These are phyloP conservation scores for Nepenthes alata DNA, from an alignment of 179 eudicot species.

Conservation along the genomic window DNA sequence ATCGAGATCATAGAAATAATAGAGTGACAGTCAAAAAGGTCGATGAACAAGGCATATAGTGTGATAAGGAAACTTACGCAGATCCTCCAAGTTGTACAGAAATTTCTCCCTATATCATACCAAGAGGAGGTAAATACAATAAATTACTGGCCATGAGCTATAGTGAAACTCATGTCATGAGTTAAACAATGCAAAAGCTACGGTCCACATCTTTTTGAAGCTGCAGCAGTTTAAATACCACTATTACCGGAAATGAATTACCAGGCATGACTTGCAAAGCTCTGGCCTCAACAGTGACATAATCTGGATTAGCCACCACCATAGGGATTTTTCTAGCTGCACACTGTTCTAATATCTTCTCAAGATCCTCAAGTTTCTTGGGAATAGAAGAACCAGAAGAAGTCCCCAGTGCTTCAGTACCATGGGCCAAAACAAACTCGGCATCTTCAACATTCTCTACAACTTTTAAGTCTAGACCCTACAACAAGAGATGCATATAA, in stretches of 20 bases:
- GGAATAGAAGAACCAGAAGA: slow-evolving; percentile 58
- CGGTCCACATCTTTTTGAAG: neutral
- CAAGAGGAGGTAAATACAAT: too few species aligned
- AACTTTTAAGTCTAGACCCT: slow-evolving; percentile 74
- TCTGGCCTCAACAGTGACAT: slow-evolving; percentile 89
- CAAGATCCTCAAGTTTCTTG: slow-evolving; percentile 56
- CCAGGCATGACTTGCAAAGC: slow-evolving; percentile 88
- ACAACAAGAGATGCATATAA: slow-evolving; percentile 10
- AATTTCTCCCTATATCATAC: too few species aligned
- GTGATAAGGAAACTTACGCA: too few species aligned
- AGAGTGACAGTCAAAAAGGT: too few species aligned
- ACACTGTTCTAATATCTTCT: slow-evolving; percentile 56
- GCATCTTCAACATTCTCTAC: slow-evolving; percentile 84
- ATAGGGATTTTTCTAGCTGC: slow-evolving; percentile 66
- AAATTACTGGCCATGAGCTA: too few species aligned
- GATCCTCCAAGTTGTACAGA: too few species aligned
- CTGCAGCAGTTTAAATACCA: neutral
- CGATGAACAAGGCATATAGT: too few species aligned
- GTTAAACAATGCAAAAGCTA: too few species aligned
- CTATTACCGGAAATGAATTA: slow-evolving; percentile 12
- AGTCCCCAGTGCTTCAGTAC: slow-evolving; percentile 84
- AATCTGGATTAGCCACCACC: slow-evolving; percentile 99
- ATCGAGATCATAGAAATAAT: too few species aligned
- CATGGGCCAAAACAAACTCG: slow-evolving; percentile 82
- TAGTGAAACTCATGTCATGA: too few species aligned